Percentiles rank a stretch among this genome's conserved stretches.
Evolutionary conservation across 1,139 yeast species (phyloP).

Genomic region (Eremothecium cymbalariae): DNA sequence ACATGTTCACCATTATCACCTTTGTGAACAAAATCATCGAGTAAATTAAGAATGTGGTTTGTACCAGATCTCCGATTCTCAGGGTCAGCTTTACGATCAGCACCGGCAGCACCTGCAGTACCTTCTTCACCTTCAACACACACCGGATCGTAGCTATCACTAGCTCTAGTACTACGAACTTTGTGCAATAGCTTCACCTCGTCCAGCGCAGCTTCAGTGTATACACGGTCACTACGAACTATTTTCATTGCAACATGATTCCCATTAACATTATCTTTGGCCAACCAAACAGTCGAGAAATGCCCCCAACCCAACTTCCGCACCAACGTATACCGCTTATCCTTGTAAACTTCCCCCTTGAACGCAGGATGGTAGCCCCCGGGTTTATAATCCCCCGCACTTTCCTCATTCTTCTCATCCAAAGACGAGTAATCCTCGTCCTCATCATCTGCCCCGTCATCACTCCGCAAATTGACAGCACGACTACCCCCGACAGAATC

Average conservation of each 20-base stretch:
- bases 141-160: too few species aligned
- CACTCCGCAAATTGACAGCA: constrained; percentile 1
- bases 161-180: constrained; percentile 4
- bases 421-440: constrained; percentile 30
- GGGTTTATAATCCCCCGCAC: constrained; percentile 53
- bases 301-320: constrained; percentile 80
- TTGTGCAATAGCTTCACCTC: constrained; percentile 48
- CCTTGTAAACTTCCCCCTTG: constrained; percentile 60
- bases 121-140: too few species aligned
- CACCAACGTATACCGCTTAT: constrained; percentile 49
- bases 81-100: too few species aligned
- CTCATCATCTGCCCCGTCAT: constrained; percentile 17
- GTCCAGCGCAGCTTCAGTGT: constrained; percentile 69
- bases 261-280: constrained; percentile 46
- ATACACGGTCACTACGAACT: constrained; percentile 63
- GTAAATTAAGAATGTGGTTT: constrained; percentile 52
- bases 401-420: constrained; percentile 53
- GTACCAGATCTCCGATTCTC: constrained; percentile 42
- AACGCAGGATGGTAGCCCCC: constrained; percentile 79
- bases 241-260: constrained; percentile 70
- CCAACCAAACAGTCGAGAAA: constrained; percentile 74
- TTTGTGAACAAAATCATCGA: constrained; percentile 57
- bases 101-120: too few species aligned
- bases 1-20: constrained; percentile 76
- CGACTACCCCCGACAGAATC: constrained; percentile 1